Conservation (phyloP, 768 basidiomycete genomes). For the Psilocybe cyanescens region DNA sequence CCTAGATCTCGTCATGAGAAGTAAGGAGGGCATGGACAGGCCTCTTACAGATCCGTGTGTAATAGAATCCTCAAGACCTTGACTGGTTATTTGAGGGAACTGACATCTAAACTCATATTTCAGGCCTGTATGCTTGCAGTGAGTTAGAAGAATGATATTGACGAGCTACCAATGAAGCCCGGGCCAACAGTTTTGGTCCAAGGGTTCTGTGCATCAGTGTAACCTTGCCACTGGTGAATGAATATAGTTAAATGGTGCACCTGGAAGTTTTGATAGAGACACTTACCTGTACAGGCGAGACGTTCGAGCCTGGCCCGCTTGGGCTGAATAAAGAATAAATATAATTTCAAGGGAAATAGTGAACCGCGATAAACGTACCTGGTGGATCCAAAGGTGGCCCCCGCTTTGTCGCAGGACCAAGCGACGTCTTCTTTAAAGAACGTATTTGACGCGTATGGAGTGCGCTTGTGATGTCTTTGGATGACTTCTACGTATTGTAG, state of each 20-base stretch:
- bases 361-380: conserved; percentile 23
- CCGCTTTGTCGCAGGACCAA: conserved; percentile 48
- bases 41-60: conserved; percentile 43
- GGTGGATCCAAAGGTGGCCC: conserved; percentile 37
- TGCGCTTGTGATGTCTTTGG: conserved; percentile 57
- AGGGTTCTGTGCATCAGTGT: conserved; percentile 40
- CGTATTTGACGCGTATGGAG: conserved; percentile 52
- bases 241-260: background rate
- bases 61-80: conserved; percentile 47
- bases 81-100: conserved; percentile 51
- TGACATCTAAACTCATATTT: conserved; percentile 41
- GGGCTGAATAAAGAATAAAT: conserved; percentile 16
- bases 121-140: background rate
- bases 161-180: conserved; percentile 49
- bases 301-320: conserved; percentile 28
- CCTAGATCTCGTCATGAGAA: conserved; percentile 25
- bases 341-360: background rate
- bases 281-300: conserved; percentile 38
- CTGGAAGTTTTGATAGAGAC: background rate
- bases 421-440: conserved; percentile 51
- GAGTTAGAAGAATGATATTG: conserved; percentile 12
- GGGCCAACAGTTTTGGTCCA: conserved; percentile 45
- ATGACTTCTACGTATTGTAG: conserved; percentile 55
- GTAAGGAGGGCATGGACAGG: background rate
- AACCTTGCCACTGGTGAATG: conserved; percentile 45